These are phyloP conservation scores for Colletotrichum sp. DNA, from an alignment of 2,329 filamentous ascomycete species.

Conservation along the genomic window DNA sequence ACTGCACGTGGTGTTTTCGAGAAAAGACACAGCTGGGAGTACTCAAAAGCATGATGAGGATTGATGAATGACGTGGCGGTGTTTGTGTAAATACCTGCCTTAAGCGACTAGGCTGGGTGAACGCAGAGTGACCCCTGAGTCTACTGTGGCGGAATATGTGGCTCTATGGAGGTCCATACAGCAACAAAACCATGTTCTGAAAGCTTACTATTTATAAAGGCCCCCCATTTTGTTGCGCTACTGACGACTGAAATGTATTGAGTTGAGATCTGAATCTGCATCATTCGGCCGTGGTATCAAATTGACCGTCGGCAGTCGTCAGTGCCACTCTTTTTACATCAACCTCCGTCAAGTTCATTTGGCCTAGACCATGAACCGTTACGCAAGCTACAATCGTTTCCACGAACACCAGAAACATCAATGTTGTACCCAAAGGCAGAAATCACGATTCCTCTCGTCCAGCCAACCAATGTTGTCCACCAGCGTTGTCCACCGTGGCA, in stretches of 20 bases:
- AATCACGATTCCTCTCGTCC: not conserved
- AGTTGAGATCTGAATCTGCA: not conserved
- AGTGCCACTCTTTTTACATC: not conserved
- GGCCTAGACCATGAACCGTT: not conserved
- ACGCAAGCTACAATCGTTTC: not conserved
- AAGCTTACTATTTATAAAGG: not conserved
- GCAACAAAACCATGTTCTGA: not conserved
- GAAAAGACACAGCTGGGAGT: not conserved
- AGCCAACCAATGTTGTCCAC: not conserved
- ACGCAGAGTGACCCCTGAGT: not conserved
- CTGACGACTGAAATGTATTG: not conserved
- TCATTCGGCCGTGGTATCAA: not conserved
- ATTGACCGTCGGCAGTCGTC: not conserved
- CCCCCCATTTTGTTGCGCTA: not conserved
- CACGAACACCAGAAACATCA: not conserved
- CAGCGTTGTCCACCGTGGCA: not conserved
- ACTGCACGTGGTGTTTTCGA: not conserved
- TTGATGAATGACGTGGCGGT: not conserved
- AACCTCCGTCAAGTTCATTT: not conserved
- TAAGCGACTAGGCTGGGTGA: not conserved
- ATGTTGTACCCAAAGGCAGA: not conserved
- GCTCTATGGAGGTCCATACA: not conserved
- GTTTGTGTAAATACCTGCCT: not conserved
- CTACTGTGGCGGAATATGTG: not conserved
- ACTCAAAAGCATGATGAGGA: not conserved